phyloP scores from a whole-genome alignment of 2,329 filamentous ascomycete species.

The Plenodomus lindquistii region DNA sequence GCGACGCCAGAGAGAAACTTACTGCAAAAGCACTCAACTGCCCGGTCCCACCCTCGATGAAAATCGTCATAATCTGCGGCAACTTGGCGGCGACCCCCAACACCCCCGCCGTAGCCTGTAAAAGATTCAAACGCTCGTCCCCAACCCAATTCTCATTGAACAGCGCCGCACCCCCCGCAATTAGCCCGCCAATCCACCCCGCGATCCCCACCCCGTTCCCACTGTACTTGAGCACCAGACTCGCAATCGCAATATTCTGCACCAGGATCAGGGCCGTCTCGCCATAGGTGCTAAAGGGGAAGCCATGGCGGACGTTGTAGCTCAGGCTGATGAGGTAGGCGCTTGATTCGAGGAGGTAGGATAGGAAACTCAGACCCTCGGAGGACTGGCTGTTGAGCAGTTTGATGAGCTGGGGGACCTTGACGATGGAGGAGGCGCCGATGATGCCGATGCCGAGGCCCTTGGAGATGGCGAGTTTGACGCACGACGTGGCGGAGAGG shows the following conservation, averaged over 20 bases:
- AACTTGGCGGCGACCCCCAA: constrained; percentile 88
- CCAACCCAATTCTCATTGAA: constrained; percentile 69
- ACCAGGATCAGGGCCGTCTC: constrained; percentile 90
- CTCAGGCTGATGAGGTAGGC: constrained; percentile 87
- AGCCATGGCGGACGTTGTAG: constrained; percentile 88
- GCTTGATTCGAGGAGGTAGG: constrained; percentile 88
- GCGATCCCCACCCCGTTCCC: constrained; percentile 70
- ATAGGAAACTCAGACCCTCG: constrained; percentile 82
- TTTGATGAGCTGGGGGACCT: constrained; percentile 96
- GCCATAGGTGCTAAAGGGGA: constrained; percentile 95
- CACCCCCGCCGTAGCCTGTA: constrained; percentile 83
- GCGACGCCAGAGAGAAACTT: constrained; percentile 46
- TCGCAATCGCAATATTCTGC: constrained; percentile 88
- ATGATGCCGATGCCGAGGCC: constrained; percentile 93
- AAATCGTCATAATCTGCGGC: constrained; percentile 89
- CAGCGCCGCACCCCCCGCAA: constrained; percentile 69
- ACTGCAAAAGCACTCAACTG: constrained; percentile 97
- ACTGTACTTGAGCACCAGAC: constrained; percentile 83
- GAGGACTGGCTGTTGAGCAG: constrained; percentile 79
- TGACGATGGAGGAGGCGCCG: constrained; percentile 85
- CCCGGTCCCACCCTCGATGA: constrained; percentile 82
- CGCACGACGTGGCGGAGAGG: constrained; percentile 73
- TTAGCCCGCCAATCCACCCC: constrained; percentile 76
- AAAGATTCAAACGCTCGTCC: constrained; percentile 67
- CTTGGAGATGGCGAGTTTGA: constrained; percentile 91